phyloP scores from a whole-genome alignment of 176 grass and related monocot genomes.

The Musa acuminata region DNA sequence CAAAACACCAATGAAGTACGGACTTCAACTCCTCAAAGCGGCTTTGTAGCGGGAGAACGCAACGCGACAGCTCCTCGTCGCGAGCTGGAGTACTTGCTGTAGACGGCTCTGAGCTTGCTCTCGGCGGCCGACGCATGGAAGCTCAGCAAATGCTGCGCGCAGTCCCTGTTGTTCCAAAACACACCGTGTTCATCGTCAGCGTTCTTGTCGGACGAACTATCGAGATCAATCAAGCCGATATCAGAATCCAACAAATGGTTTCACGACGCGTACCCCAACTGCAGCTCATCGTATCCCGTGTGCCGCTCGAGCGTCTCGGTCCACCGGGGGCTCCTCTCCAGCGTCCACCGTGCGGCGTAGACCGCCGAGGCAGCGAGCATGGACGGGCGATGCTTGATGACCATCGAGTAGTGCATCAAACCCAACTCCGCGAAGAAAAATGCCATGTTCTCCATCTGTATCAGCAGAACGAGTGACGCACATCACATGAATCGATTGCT shows the following conservation, averaged over 20 bases:
- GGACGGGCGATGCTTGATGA: conserved; percentile 44
- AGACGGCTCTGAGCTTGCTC: conserved; percentile 60
- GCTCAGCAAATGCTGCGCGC: conserved; percentile 39
- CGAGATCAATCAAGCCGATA: too few species aligned
- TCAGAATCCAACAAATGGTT: too few species aligned
- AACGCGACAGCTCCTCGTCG: conserved; percentile 50
- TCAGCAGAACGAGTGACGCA: not conserved
- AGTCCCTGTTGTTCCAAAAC: conserved; percentile 29
- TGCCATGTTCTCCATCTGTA: conserved; percentile 68
- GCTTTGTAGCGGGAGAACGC: conserved; percentile 22
- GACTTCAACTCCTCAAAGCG: not conserved
- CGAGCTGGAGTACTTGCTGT: conserved; percentile 69
- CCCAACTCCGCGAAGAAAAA: conserved; percentile 84
- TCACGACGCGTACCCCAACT: conserved; percentile 48
- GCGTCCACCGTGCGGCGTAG: conserved; percentile 65
- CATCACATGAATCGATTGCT: not conserved
- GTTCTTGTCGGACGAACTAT: not conserved
- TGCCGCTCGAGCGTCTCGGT: conserved; percentile 74
- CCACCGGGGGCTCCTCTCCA: conserved; percentile 57
- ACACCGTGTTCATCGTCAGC: not conserved
- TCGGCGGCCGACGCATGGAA: conserved; percentile 39
- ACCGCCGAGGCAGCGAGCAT: conserved; percentile 77
- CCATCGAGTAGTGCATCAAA: conserved; percentile 65
- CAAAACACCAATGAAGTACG: too few species aligned
- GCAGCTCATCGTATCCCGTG: conserved; percentile 45